Conservation (phyloP, 495 filamentous ascomycete species). For the Sabuloglossum arenarium region DNA sequence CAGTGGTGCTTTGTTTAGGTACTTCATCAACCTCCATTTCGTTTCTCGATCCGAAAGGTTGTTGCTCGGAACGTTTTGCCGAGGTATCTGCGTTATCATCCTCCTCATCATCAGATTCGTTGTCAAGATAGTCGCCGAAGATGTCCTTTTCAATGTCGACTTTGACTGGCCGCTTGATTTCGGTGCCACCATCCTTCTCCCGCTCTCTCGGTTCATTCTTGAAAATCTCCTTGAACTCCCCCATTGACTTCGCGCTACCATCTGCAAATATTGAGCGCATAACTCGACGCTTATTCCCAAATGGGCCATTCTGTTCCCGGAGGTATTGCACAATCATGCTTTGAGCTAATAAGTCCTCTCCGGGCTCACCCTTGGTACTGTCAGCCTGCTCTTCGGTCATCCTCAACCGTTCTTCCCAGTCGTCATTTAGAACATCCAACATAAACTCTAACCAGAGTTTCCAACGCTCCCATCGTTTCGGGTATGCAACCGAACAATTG, state of each 20-base stretch:
- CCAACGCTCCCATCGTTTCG: conserved; percentile 64
- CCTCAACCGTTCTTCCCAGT: conserved; percentile 39
- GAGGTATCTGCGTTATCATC: conserved; percentile 16
- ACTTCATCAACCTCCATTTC: neutral
- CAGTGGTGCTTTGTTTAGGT: neutral
- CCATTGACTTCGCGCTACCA: conserved; percentile 23
- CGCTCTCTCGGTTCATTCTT: conserved; percentile 30
- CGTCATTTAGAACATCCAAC: conserved; percentile 53
- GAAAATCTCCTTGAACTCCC: conserved; percentile 41
- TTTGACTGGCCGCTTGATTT: conserved; percentile 22
- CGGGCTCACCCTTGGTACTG: conserved; percentile 15
- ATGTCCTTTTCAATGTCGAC: conserved; percentile 36
- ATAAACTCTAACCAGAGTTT: conserved; percentile 61
- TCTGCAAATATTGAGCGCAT: conserved; percentile 45
- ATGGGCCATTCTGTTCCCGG: conserved; percentile 11
- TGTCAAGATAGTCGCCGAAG: conserved; percentile 33
- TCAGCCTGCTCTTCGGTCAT: conserved; percentile 14
- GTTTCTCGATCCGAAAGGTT: neutral
- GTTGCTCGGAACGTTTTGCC: neutral
- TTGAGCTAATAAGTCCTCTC: conserved; percentile 18
- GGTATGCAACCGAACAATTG: conserved; percentile 59
- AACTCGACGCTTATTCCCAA: conserved; percentile 28
- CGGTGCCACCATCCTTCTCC: conserved; percentile 16
- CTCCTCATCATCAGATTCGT: conserved; percentile 28
- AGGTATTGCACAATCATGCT: conserved; percentile 38